Conservation (phyloP, 1,139 yeast species). For the Candida labiduridarum region DNA sequence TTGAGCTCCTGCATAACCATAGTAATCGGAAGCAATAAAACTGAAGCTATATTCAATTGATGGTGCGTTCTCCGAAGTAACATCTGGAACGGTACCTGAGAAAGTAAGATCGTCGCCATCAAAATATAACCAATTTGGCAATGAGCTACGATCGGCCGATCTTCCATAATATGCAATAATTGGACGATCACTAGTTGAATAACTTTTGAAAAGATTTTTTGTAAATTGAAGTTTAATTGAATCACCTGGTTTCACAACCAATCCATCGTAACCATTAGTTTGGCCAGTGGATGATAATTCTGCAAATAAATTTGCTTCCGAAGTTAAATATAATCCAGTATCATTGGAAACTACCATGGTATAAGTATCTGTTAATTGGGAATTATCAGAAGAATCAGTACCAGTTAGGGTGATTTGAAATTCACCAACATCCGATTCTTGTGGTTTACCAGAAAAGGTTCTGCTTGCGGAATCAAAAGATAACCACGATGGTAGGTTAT, state of each 20-base stretch:
- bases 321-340: constrained; percentile 50
- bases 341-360: constrained; percentile 59
- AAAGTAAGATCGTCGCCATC: constrained; percentile 65
- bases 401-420: constrained; percentile 60
- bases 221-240: constrained; percentile 65
- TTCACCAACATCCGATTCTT: constrained; percentile 48
- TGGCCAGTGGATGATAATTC: constrained; percentile 59
- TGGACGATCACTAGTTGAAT: constrained; percentile 43
- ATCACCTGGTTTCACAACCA: constrained; percentile 73
- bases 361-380: constrained; percentile 49
- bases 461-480: constrained; percentile 63
- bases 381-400: constrained; percentile 55
- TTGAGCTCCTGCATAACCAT: constrained; percentile 73
- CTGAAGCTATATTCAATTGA: constrained; percentile 72
- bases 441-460: constrained; percentile 73
- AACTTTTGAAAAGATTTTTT: constrained; percentile 52
- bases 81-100: constrained; percentile 85
- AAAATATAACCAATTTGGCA: constrained; percentile 87
- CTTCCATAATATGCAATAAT: constrained; percentile 82
- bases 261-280: constrained; percentile 73
- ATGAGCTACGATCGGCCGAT: constrained; percentile 76
- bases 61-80: constrained; percentile 85
- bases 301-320: constrained; percentile 42
- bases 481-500: constrained; percentile 76
- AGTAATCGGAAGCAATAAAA: constrained; percentile 77